Percentiles rank a stretch among this genome's conserved stretches.
Evolutionary conservation across 73 alveolate genomes (phyloP).

Genomic region (Breviolum minutum): DNA sequence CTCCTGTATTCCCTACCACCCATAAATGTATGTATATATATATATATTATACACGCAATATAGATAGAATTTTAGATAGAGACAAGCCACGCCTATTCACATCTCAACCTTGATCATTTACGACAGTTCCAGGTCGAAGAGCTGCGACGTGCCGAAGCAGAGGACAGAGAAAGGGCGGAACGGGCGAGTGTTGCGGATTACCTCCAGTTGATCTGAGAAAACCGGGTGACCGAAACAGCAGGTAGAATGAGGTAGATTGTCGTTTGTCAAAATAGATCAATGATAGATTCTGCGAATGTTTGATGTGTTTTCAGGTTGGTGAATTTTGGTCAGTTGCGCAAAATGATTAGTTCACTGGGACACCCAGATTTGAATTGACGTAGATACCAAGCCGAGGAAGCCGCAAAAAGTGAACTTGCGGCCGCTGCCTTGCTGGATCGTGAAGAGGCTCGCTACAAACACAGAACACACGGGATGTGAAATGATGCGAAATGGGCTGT

Average conservation of each 20-base stretch:
- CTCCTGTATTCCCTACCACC: no score
- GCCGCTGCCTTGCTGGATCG: conserved; percentile 22
- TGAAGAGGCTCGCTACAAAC: neutral
- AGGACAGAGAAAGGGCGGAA: neutral
- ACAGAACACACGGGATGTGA: neutral
- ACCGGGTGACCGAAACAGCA: neutral
- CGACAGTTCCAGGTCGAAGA: conserved; percentile 7
- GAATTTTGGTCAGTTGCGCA: neutral
- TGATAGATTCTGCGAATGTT: neutral
- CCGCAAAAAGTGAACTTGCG: neutral
- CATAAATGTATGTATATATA: no score
- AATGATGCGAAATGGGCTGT: neutral
- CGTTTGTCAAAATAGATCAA: neutral
- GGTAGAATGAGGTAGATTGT: no score
- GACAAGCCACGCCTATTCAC: neutral
- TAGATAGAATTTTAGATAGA: no score
- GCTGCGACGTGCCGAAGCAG: conserved; percentile 13
- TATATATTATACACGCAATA: no score
- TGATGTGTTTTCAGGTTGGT: neutral
- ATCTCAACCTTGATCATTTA: neutral
- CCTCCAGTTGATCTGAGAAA: neutral
- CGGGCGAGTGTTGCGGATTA: neutral
- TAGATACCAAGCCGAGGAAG: neutral
- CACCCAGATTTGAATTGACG: neutral
- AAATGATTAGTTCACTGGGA: neutral